Evolutionary conservation across 805 yeast genomes (phyloP).

Genomic region (Myxozyma monticola): DNA sequence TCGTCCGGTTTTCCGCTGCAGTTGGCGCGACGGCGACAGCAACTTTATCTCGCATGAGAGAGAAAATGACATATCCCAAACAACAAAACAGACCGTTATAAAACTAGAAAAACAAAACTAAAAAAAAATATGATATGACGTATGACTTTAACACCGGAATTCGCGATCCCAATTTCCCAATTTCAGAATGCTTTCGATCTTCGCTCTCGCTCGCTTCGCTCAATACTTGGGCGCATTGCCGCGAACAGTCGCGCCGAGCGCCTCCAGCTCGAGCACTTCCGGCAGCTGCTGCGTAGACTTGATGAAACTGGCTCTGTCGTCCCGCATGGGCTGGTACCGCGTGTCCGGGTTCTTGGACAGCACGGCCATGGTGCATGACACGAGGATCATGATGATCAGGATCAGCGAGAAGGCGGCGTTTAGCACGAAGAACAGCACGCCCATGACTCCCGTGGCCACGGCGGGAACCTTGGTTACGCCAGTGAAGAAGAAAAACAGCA

Average conservation of each 20-base stretch:
- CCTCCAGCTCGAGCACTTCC: constrained; percentile 65
- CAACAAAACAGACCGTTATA: too few relatives aligned
- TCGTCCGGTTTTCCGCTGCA: too few relatives aligned
- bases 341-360: constrained; percentile 91
- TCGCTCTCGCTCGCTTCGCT: not conserved
- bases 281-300: constrained; percentile 33
- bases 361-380: constrained; percentile 82
- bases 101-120: not conserved
- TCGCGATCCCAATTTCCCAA: too few relatives aligned
- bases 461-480: constrained; percentile 69
- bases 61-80: too few relatives aligned
- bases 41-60: too few relatives aligned
- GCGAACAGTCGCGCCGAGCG: constrained; percentile 58
- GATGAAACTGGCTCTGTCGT: constrained; percentile 94
- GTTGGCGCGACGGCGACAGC: too few relatives aligned
- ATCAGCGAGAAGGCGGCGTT: constrained; percentile 87
- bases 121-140: not conserved
- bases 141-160: too few relatives aligned
- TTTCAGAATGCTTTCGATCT: too few relatives aligned
- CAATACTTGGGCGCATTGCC: constrained; percentile 23
- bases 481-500: constrained; percentile 87
- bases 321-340: constrained; percentile 93
- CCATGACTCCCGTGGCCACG: constrained; percentile 93
- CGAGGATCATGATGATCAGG: constrained; percentile 78
- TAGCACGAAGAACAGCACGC: constrained; percentile 80